A percentile compares a stretch with the other conserved stretches of the same genome.
Conservation (phyloP, 768 basidiomycete genomes). For the Auricularia cornea region DNA sequence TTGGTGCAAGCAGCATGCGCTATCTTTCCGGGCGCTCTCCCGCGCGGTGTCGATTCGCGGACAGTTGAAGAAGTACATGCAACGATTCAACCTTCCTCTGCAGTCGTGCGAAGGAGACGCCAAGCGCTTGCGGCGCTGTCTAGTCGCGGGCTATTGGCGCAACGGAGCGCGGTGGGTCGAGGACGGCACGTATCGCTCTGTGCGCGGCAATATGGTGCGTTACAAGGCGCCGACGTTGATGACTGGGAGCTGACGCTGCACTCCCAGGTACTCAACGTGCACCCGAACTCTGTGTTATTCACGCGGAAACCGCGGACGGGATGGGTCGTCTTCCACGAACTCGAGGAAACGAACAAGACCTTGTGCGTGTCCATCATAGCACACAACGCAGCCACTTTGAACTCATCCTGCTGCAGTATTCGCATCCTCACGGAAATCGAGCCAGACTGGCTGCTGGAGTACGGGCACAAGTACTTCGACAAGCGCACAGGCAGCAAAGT, state of each 20-base stretch:
- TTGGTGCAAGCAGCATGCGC: slow-evolving; percentile 89
- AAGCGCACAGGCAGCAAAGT: slow-evolving; percentile 13
- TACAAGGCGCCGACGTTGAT: not conserved
- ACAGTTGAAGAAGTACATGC: slow-evolving; percentile 94
- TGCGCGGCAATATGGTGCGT: slow-evolving; percentile 75
- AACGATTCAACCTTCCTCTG: slow-evolving; percentile 72
- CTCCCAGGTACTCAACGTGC: slow-evolving; percentile 70
- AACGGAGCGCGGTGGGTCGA: slow-evolving; percentile 87
- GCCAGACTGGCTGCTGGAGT: slow-evolving; percentile 72
- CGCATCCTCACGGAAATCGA: slow-evolving; percentile 90
- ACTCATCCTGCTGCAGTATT: slow-evolving; percentile 44
- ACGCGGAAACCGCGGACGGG: slow-evolving; percentile 84
- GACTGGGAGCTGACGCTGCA: not conserved
- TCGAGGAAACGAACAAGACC: slow-evolving; percentile 92
- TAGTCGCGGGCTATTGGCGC: slow-evolving; percentile 89
- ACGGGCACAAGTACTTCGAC: slow-evolving; percentile 40
- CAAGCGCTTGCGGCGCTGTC: slow-evolving; percentile 71
- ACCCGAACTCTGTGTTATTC: slow-evolving; percentile 91
- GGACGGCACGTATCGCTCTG: slow-evolving; percentile 88
- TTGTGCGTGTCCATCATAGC: slow-evolving; percentile 46
- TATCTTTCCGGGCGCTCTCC: slow-evolving; percentile 92
- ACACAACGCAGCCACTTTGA: not conserved
- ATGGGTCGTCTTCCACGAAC: slow-evolving; percentile 93
- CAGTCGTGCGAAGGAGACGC: slow-evolving; percentile 89
- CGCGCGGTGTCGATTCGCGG: slow-evolving; percentile 88